Conservation (phyloP, 179 eudicot genomes). For the Spinacia oleracea region DNA sequence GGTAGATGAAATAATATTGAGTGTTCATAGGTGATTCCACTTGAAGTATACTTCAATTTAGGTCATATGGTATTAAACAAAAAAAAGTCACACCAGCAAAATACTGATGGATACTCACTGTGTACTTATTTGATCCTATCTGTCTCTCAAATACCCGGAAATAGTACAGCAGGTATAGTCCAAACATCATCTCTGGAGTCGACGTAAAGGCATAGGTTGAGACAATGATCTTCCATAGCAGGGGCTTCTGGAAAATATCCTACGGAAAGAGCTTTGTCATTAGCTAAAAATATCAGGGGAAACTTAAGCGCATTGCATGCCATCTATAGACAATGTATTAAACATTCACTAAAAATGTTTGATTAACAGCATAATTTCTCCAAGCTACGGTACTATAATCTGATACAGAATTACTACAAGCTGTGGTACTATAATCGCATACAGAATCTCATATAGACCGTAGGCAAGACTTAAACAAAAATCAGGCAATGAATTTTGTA, state of each 20-base stretch:
- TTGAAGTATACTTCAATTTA: background rate
- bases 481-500: background rate
- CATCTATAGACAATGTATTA: background rate
- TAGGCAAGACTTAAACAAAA: background rate
- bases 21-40: background rate
- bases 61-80: slow-evolving; percentile 1
- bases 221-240: slow-evolving; percentile 79
- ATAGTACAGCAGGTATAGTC: slow-evolving; percentile 82
- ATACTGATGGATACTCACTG: slow-evolving; percentile 51
- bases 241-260: slow-evolving; percentile 84
- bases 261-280: slow-evolving; percentile 31
- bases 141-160: slow-evolving; percentile 97
- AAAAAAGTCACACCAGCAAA: background rate
- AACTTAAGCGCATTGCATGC: background rate
- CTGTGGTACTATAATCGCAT: background rate
- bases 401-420: background rate
- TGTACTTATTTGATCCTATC: slow-evolving; percentile 92
- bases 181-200: slow-evolving; percentile 87
- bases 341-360: background rate
- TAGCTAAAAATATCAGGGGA: background rate
- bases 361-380: no score
- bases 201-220: slow-evolving; percentile 84
- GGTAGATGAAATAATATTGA: background rate
- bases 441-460: background rate
- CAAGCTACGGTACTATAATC: background rate